These are phyloP conservation scores for Apiotrichum domesticum DNA, from an alignment of 1,284 basidiomycete genomes.

Conservation along the genomic window DNA sequence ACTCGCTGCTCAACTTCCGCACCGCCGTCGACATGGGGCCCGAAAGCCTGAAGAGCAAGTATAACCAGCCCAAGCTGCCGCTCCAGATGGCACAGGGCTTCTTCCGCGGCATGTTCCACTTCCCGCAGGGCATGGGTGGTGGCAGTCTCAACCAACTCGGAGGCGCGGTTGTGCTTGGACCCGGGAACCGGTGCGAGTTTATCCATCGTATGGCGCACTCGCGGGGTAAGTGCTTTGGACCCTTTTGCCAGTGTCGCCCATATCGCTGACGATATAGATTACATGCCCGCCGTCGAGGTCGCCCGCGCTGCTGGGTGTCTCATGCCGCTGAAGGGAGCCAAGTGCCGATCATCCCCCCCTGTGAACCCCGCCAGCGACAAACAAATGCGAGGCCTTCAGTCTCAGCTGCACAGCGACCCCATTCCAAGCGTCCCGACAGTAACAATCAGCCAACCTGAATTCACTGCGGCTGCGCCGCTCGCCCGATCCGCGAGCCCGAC, in stretches of 20 bases:
- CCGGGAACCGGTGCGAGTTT: slow-evolving; percentile 33
- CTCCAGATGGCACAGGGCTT: slow-evolving; percentile 34
- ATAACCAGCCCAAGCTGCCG: slow-evolving; percentile 35
- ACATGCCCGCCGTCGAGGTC: slow-evolving; percentile 45
- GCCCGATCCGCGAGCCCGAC: too few species aligned
- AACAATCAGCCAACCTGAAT: too few species aligned
- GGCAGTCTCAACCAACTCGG: slow-evolving; percentile 39
- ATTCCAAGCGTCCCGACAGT: too few species aligned
- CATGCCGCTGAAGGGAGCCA: slow-evolving; percentile 22
- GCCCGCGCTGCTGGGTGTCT: slow-evolving; percentile 28
- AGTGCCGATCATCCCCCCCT: neutral
- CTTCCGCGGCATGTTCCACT: slow-evolving; percentile 30
- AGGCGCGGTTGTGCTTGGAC: slow-evolving; percentile 40
- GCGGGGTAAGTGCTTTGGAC: slow-evolving; percentile 23
- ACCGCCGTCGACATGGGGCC: neutral
- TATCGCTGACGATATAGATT: slow-evolving; percentile 24
- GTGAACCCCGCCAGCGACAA: neutral
- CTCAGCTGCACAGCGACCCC: neutral
- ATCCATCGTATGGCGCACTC: slow-evolving; percentile 44
- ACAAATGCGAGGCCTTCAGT: neutral
- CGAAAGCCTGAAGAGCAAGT: slow-evolving; percentile 19
- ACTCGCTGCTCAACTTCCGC: slow-evolving; percentile 24
- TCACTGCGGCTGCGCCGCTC: too few species aligned
- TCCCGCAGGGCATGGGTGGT: slow-evolving; percentile 35
- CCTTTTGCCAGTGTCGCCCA: neutral